Evolutionary conservation across 2,329 filamentous ascomycete species (phyloP), one percentile per base, ranked within the genome.

Genomic region (Knufia petricola): DNA sequence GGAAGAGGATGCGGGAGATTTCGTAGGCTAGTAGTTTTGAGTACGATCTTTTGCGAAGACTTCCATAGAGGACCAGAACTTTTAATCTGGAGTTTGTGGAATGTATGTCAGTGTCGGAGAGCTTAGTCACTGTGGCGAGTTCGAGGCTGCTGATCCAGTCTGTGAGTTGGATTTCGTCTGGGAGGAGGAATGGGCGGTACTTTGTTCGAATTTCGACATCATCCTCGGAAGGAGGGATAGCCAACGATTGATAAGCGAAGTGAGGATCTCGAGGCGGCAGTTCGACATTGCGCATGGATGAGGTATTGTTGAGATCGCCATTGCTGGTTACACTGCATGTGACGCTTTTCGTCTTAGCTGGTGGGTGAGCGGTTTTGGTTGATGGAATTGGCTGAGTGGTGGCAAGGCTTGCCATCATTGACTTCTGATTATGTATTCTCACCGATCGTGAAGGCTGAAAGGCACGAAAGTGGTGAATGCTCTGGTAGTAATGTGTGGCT

Each of bases 31-130:
- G 66, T 0, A 84, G 68, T 3, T 69, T 66, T 0, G 78, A 82
- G 58, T 79, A 84, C 1, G 80, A 84, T 24, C 76, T 58, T 51
- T 61, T 63, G 8, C 78, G 66, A 34, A 82, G 62, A 58, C 78
- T 82, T 1, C 80, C 79, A 58, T 79, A 78, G 0, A 84, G 60
- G 0, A 83, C 76, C 1, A 83, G 64, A 1, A 83, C 71, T 50
- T 72, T 78, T 2, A 82, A 48, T 43, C 74, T 63, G 1, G 67
- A 56, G 1, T 64, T 62, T 1, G 63, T 64, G 17, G 52, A 58
- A 2, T 63, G 48, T 0, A 79, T 49, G 26, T 79, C 63, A 3
- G 66, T 59, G 37, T 74, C 69, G 0, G 73, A 74, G 65, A 82
- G 69, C 39, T 72, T 66, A 34, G 75, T 57, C 1, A 61, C 71